phyloP scores from a whole-genome alignment of 176 grass and related monocot genomes.

The Juncus inflexus region DNA sequence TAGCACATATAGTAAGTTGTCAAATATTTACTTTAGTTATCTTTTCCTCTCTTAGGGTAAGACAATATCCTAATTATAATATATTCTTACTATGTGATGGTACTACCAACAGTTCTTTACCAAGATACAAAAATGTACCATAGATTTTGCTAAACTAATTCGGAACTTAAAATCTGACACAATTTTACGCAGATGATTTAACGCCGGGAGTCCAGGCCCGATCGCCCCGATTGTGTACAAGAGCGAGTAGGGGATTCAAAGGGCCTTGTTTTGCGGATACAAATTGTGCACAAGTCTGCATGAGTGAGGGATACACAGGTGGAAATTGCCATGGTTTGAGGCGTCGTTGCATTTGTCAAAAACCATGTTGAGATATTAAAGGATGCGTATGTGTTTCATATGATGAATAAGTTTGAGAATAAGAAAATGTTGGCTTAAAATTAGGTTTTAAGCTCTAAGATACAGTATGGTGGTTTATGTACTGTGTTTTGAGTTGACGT shows the following conservation, averaged over 20 bases:
- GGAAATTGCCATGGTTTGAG: conserved; percentile 27
- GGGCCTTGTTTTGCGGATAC: conserved; percentile 13
- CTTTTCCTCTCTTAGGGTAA: no score
- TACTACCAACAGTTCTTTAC: no score
- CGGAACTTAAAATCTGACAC: no score
- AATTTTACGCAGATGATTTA: neutral
- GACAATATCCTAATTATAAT: no score
- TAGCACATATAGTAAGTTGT: no score
- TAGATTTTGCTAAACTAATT: no score
- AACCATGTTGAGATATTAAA: conserved; percentile 23
- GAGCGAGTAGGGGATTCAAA: conserved; percentile 10
- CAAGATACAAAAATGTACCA: no score
- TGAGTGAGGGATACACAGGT: conserved; percentile 4
- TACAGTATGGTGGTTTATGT: no score
- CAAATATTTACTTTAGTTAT: no score
- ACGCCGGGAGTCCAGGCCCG: neutral
- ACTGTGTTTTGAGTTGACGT: no score
- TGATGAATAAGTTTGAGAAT: no score
- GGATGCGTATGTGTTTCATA: neutral
- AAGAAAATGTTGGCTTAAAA: conserved; percentile 1
- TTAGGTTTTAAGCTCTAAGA: neutral
- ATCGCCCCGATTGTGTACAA: neutral
- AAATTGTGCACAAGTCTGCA: conserved; percentile 35
- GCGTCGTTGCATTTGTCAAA: conserved; percentile 36
- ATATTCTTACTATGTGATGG: no score